Base-by-base conservation (phyloP, 1,284 basidiomycete species). In the Ceratobasidium sp. region DNA sequence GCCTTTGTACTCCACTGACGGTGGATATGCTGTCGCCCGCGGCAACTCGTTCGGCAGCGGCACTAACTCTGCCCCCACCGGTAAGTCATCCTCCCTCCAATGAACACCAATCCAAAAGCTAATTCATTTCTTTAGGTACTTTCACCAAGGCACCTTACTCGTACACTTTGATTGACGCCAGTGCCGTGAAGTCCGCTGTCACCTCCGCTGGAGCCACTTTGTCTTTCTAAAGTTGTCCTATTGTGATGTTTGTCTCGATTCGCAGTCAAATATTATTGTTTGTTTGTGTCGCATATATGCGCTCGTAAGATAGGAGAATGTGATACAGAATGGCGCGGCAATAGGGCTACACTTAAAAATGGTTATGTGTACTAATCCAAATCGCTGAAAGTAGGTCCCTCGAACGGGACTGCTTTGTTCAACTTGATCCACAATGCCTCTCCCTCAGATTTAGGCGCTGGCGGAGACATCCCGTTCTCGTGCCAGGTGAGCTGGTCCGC, bases 1-100 rank as follows among this genome's bases (percentile, higher is more conserved):
- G 77, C 81, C 84, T 44, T 77, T 85, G 58, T 84, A 84, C 76
- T 76, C 79, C 18, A 85, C 84, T 57, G 83, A 84, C 66, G 81
- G 72, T 6, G 66, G 66, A 7, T 70, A 57, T 72, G 84, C 83
- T 73, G 82, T 83, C 55, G 81, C 82, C 35, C 73, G 72, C 18
- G 78, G 78, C 21, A 79, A 79, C 49, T 75, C 75, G 32, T 78
- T 63, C 43, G 73, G 74, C 50, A 47, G 50, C 26, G 69, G 47
- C 18, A 30, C 73, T 14, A 62, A 55, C 62, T 32, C 55, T 11
- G 67, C 67, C 13, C 41, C 54, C 21, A n/a, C 49, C 30, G 64
- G 64, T 47, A 58, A 58, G 55, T 23, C 5, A 30, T 41, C 8
- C 9, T 13, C 7, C 1, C 38, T 23, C 3, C n/a, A 41, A 23